Base-by-base conservation (phyloP, 1,284 basidiomycete genomes). In the Salmacisia buchloeana region DNA sequence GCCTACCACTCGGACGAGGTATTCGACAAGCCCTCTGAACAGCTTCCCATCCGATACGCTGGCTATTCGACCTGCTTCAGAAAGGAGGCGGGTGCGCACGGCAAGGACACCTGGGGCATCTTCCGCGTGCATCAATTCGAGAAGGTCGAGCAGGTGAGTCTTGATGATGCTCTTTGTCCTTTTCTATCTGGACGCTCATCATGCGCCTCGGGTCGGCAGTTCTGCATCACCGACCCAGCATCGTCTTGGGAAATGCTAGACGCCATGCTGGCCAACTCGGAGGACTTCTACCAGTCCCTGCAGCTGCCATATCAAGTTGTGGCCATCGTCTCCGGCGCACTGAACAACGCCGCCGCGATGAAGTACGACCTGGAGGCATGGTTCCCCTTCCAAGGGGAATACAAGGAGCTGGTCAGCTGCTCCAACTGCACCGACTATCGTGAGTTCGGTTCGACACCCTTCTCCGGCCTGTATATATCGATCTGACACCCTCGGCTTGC, bases 91-190 rank as follows among this genome's bases (percentile, higher is more conserved):
- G 96, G 94, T 56, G 90, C 91, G 3, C 92, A 93, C 49, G 96
- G 96, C 15, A 89, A 92, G 63, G 96, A 99, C 77, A 97, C 96
- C 83, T 97, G 94, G 93, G 96, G 94, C 64, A 97, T 97, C 82
- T 98, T 98, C 87, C 91, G 96, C 38, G 94, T 98, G 59, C 96
- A 99, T 81, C 96, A 99, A 82, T 99, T 99, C 74, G 96, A 99
- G 83, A 99, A 99, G 83, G 86, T 99, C 60, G 96, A 99, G 81
- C 85, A 86, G 80, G 83, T 83, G 52, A 58, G 81, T 63, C 7
- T 52, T 29, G 13, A 27, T 52, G 13, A 12, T 18, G 23, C 12
- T 31, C 46, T 43, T 29, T 13, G 31, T 12, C 13, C 18, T 29
- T 46, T 6, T 31, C 31, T 39, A 6, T 31, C 7, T 10, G 15